Percentiles rank a stretch among this genome's conserved stretches.
Conservation (phyloP, 208 protist genomes). For the Angomonas ambiguus region DNA sequence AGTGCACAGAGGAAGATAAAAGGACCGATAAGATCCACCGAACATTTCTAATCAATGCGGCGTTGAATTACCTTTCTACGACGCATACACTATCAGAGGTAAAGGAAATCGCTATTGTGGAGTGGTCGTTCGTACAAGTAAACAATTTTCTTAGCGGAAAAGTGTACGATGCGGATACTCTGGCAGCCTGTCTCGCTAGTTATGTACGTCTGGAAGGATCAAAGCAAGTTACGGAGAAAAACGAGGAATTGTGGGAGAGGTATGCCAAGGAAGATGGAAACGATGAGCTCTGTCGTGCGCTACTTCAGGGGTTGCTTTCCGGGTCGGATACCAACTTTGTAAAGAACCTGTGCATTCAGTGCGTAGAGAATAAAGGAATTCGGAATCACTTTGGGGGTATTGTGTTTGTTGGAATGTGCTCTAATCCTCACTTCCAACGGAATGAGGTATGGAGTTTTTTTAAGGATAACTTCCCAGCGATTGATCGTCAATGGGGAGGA, state of each 20-base stretch:
- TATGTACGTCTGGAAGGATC: conserved; percentile 43
- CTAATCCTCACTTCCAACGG: conserved; percentile 39
- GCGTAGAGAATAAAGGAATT: conserved; percentile 58
- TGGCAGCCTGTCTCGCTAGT: conserved; percentile 35
- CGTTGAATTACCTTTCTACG: conserved; percentile 22
- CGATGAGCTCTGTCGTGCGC: conserved; percentile 57
- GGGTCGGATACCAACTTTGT: conserved; percentile 48
- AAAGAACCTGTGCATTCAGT: conserved; percentile 44
- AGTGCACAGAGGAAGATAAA: background rate
- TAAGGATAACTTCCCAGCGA: conserved; percentile 53
- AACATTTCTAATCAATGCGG: conserved; percentile 36
- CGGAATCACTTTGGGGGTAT: conserved; percentile 72
- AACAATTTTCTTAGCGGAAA: conserved; percentile 32
- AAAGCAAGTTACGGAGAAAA: conserved; percentile 15
- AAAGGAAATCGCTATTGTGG: conserved; percentile 20
- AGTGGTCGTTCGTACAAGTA: conserved; percentile 62
- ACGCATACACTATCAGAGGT: conserved; percentile 13
- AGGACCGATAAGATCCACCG: conserved; percentile 19
- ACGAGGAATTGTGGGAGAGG: conserved; percentile 38
- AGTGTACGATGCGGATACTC: conserved; percentile 15
- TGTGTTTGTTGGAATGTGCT: conserved; percentile 45
- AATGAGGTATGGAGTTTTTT: conserved; percentile 73
- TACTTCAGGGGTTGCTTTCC: conserved; percentile 59
- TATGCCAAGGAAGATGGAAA: conserved; percentile 57
- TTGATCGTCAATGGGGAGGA: conserved; percentile 81